Base-by-base conservation (phyloP, 257 asterid species). In the Primulina tabacum region DNA sequence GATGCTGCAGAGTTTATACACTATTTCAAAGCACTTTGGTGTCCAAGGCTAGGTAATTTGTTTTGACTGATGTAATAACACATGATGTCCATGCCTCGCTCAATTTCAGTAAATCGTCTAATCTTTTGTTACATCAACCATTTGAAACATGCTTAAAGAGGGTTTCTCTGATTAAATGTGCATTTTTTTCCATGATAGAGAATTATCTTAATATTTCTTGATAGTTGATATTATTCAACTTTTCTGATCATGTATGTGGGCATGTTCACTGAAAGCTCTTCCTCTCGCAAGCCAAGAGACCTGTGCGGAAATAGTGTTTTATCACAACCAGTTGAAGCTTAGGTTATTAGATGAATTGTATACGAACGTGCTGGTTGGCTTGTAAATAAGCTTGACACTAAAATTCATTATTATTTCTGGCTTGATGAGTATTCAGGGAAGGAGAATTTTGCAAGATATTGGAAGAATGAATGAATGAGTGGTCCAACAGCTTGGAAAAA, bases 321-420 rank as follows among this genome's bases (percentile, higher is more conserved):
- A 93, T 75, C 99, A 90, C 82, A 81, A 76, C 81, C 96, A 90
- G 72, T 67, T 93, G 87, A 90, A 82, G 78, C 77, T 84, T 40
- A 87, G 99, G 81, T 69, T 90, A 72, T 79, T 87, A 74, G 89
- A 90, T 64, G 96, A 58, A 70, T 78, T 47, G 92, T 76, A 63
- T 90, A 83, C 72, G 78, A 87, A 59, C 95, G 97, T 70, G 84
- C 86, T 74, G 96, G 90, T 75, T 93, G 97, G 99, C 81, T 93
- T 30, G 95, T 85, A 21, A 85, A 89, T 78, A 93, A 90, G 86
- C 84, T 93, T 47, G 84, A 82, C 64, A 86, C 95, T 2, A 86
- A 82, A 85, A 97, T 89, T 71, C 99, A 89, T 82, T 85, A 97
- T 20, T 89, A 85, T 60, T 93, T 93, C 71, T 93, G 99, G 97